Conservation (phyloP, 2,329 filamentous ascomycete species). For the Ceratocystis smalleyi region DNA sequence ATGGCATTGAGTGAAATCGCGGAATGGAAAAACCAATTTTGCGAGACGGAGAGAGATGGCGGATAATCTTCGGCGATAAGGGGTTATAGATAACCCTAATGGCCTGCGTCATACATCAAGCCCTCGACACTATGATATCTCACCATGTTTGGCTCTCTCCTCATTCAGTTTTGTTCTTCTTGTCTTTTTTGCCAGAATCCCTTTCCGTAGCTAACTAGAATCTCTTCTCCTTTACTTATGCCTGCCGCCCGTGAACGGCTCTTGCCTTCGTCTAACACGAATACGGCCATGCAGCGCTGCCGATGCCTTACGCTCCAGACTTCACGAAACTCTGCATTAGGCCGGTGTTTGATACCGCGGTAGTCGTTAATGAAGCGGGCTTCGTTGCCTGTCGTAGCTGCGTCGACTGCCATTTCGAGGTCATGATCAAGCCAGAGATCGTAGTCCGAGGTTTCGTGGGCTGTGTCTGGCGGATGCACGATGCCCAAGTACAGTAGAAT, state of each 20-base stretch:
- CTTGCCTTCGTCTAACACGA: conserved; percentile 35
- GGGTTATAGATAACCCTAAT: neutral
- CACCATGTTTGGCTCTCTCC: neutral
- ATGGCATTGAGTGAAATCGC: neutral
- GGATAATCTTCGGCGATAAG: neutral
- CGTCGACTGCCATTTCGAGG: conserved; percentile 44
- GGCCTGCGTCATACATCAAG: neutral
- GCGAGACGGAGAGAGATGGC: neutral
- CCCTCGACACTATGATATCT: no score
- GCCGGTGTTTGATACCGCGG: conserved; percentile 37
- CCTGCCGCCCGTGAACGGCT: conserved; percentile 22
- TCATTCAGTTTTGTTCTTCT: neutral
- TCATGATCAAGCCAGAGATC: conserved; percentile 48
- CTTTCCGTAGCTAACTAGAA: conserved; percentile 51
- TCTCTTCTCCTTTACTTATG: conserved; percentile 45
- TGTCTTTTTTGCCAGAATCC: conserved; percentile 39
- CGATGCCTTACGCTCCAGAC: conserved; percentile 38
- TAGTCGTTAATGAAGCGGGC: conserved; percentile 54
- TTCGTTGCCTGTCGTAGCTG: conserved; percentile 43
- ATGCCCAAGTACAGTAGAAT: conserved; percentile 48
- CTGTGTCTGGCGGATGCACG: conserved; percentile 31
- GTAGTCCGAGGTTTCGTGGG: conserved; percentile 36
- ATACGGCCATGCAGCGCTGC: conserved; percentile 43
- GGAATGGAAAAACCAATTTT: conserved; percentile 13
- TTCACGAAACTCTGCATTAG: conserved; percentile 45